Evolutionary conservation across 108 stramenopile species (phyloP), one percentile per base, ranked within the genome.

Genomic region (Craspedostauros australis): DNA sequence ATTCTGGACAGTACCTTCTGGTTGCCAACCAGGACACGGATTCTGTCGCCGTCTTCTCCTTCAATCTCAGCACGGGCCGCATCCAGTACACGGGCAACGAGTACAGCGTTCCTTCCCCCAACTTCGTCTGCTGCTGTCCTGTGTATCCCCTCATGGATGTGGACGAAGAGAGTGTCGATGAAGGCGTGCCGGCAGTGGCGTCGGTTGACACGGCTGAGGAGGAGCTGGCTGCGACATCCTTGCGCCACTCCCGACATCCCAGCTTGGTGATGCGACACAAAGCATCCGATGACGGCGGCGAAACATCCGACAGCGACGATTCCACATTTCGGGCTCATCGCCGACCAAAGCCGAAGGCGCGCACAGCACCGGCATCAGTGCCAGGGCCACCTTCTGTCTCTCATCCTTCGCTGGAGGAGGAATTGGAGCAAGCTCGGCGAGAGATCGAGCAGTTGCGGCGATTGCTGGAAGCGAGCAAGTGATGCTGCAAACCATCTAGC

Each of bases 1-100:
- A 79, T 28, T 78, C 74, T 23, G 95, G 95, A 0, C 86, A 91
- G 46, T 94, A 81, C 53, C 54, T 96, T 14, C 63, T 96, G 36
- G 90, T 92, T 9, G 95, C 95, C 42, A 96, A 96, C 65, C 95
- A 96, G 73, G 95, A 96, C 66, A 76, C 84, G 0, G 80, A 96
- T 51, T 79, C 82, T 39, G 70, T 96, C 51, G 82, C 89, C 24
- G 67, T 96, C 8, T 96, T 96, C 62, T 62, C 70, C 45, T 93
- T 96, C 62, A 89, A 95, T 59, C 62, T 85, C 15, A 72, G 73
- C 36, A 78, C 60, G 32, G 95, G 95, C 36, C 82, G 88, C 44
- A 72, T 96, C 48, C 82, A 79, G 31, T 95, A 79, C 63, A 93
- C 88, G 31, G 93, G 93, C 16, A 86, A 95, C 31, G 85, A 90